Evolutionary conservation across 306 rosid species (phyloP).

Genomic region (Chamaecrista fasciculata): DNA sequence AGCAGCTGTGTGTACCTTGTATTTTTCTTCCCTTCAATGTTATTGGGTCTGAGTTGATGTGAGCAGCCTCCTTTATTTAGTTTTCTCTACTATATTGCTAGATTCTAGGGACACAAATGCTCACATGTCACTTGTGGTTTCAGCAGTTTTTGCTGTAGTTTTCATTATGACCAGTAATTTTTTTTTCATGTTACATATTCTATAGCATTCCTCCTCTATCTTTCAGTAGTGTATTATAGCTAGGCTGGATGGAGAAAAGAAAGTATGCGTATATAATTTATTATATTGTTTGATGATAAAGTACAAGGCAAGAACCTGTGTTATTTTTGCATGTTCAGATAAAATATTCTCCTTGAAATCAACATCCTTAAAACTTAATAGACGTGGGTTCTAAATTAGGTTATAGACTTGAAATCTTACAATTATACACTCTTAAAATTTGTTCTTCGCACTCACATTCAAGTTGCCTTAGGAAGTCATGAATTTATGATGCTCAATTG

Average conservation of each 20-base stretch:
- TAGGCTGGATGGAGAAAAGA: background rate
- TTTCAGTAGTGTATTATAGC: background rate
- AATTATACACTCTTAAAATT: background rate
- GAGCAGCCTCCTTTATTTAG: conserved; percentile 37
- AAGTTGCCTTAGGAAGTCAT: conserved; percentile 3
- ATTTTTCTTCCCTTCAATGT: conserved; percentile 65
- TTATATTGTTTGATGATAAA: conserved; percentile 6
- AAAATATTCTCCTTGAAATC: background rate
- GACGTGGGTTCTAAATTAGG: background rate
- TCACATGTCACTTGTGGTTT: conserved; percentile 1
- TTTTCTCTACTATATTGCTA: conserved; percentile 1
- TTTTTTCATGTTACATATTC: background rate
- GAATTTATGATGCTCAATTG: background rate
- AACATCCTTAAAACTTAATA: background rate
- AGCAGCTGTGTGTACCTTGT: conserved; percentile 92
- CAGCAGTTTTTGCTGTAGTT: background rate
- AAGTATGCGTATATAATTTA: background rate
- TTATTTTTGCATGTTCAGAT: conserved; percentile 1
- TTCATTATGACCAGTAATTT: background rate
- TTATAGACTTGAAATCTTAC: conserved; percentile 2
- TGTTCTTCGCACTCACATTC: conserved; percentile 15
- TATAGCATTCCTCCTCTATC: background rate
- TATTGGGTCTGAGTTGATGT: conserved; percentile 50
- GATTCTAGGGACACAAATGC: conserved; percentile 13
- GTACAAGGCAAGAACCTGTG: background rate